Evolutionary conservation across 306 rosid species (phyloP).

Genomic region (Luffa aegyptiaca): DNA sequence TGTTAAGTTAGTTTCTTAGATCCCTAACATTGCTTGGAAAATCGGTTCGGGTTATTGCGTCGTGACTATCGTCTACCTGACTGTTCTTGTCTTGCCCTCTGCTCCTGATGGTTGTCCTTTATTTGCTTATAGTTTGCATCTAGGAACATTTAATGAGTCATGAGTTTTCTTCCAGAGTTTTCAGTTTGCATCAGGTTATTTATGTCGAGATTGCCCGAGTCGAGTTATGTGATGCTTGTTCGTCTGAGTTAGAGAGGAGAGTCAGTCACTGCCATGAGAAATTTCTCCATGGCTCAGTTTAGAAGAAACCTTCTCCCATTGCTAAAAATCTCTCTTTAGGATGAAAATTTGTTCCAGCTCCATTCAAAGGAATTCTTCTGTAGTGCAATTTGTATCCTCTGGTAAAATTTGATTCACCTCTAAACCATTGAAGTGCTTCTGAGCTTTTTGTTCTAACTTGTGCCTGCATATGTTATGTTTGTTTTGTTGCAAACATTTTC

Average conservation of each 20-base stretch:
- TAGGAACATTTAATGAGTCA: neutral
- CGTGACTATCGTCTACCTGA: neutral
- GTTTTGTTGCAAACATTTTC: neutral
- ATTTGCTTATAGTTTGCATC: slow-evolving; percentile 7
- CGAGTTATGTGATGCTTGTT: slow-evolving; percentile 17
- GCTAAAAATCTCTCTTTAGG: neutral
- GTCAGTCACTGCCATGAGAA: neutral
- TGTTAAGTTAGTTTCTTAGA: slow-evolving; percentile 37
- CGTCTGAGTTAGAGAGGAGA: neutral
- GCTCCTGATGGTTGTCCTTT: slow-evolving; percentile 15
- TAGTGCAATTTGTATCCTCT: neutral
- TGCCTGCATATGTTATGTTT: neutral
- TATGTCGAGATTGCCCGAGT: neutral
- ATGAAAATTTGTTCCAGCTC: neutral
- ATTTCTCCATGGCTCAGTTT: neutral
- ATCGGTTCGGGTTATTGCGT: slow-evolving; percentile 21
- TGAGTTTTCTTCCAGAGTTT: neutral
- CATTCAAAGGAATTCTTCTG: neutral
- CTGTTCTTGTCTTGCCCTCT: neutral
- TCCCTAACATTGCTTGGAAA: slow-evolving; percentile 12
- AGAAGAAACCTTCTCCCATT: neutral
- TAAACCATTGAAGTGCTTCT: neutral
- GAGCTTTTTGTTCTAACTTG: neutral
- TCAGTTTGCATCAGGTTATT: slow-evolving; percentile 5
- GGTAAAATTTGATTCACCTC: neutral